These are phyloP conservation scores for Lodderomyces metapsilosis DNA, from an alignment of 1,139 yeast genomes.

Conservation along the genomic window DNA sequence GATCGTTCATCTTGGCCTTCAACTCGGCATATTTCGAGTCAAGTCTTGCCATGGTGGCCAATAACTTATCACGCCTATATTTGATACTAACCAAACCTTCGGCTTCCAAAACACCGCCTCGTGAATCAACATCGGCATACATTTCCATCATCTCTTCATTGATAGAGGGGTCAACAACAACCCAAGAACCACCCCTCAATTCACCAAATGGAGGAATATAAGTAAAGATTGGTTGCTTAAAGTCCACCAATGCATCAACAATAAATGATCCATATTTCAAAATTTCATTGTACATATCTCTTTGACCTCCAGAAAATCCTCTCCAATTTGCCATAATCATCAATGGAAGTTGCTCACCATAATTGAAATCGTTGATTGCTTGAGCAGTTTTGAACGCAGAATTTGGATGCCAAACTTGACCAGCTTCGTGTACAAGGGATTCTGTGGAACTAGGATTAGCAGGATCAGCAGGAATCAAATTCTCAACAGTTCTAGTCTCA, in stretches of 20 bases:
- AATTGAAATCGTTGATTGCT: slow-evolving; percentile 94
- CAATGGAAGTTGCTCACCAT: slow-evolving; percentile 95
- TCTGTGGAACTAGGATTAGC: slow-evolving; percentile 96
- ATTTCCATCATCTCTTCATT: slow-evolving; percentile 97
- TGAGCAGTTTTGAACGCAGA: slow-evolving; percentile 98
- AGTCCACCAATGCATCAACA: slow-evolving; percentile 94
- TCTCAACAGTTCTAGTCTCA: slow-evolving; percentile 87
- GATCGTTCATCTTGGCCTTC: slow-evolving; percentile 54
- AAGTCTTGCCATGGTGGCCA: slow-evolving; percentile 86
- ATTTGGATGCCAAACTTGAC: slow-evolving; percentile 99
- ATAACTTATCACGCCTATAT: slow-evolving; percentile 87
- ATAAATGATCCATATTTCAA: slow-evolving; percentile 94
- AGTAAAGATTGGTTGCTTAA: slow-evolving; percentile 93
- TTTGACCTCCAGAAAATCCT: slow-evolving; percentile 99
- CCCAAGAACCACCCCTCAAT: slow-evolving; percentile 99
- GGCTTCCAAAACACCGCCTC: slow-evolving; percentile 98
- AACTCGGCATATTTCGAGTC: slow-evolving; percentile 73
- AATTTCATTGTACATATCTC: slow-evolving; percentile 98
- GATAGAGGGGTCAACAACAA: slow-evolving; percentile 97
- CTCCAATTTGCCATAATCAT: slow-evolving; percentile 99
- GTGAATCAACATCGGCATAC: slow-evolving; percentile 96
- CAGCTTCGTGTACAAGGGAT: slow-evolving; percentile 87
- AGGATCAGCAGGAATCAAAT: slow-evolving; percentile 93
- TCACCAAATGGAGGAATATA: slow-evolving; percentile 98
- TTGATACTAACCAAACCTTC: slow-evolving; percentile 99